A percentile compares a stretch with the other conserved stretches of the same genome.
These are phyloP conservation scores for Solanum chilense DNA, from an alignment of 257 asterid species.

Conservation along the genomic window DNA sequence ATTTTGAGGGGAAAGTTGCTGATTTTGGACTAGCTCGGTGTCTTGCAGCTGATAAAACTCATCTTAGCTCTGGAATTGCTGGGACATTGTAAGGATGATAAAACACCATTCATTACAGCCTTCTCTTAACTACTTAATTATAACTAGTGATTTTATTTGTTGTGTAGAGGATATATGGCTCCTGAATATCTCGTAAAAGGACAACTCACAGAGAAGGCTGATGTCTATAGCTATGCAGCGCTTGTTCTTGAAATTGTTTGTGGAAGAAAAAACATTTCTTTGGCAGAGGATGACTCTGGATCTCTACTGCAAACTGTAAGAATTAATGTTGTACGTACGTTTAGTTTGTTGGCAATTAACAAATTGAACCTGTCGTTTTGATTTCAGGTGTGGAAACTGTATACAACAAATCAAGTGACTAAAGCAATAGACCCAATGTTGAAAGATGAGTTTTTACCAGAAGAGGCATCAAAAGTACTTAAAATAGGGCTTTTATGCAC, in stretches of 20 bases:
- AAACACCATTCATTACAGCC: neutral
- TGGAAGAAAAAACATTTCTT: neutral
- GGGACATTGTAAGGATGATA: constrained; percentile 7
- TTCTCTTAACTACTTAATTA: neutral
- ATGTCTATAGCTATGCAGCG: constrained; percentile 5
- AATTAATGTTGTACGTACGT: neutral
- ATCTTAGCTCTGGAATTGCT: constrained; percentile 6
- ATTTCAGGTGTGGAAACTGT: constrained; percentile 6
- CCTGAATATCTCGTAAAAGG: constrained; percentile 5
- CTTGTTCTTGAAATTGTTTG: neutral
- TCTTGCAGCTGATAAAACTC: constrained; percentile 1
- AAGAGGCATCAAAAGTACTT: neutral
- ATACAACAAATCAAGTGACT: neutral
- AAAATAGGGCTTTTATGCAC: constrained; percentile 9
- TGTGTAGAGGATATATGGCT: neutral
- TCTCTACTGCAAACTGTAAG: constrained; percentile 3
- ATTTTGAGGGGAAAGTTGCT: neutral
- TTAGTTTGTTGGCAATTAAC: neutral
- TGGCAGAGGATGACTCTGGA: neutral
- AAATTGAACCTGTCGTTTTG: neutral
- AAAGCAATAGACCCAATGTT: neutral
- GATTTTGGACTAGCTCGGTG: constrained; percentile 12
- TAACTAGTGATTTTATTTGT: neutral
- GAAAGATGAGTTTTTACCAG: neutral
- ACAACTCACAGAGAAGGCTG: constrained; percentile 5